Conservation (phyloP, 768 basidiomycete species). For the Mycena polygramma region DNA sequence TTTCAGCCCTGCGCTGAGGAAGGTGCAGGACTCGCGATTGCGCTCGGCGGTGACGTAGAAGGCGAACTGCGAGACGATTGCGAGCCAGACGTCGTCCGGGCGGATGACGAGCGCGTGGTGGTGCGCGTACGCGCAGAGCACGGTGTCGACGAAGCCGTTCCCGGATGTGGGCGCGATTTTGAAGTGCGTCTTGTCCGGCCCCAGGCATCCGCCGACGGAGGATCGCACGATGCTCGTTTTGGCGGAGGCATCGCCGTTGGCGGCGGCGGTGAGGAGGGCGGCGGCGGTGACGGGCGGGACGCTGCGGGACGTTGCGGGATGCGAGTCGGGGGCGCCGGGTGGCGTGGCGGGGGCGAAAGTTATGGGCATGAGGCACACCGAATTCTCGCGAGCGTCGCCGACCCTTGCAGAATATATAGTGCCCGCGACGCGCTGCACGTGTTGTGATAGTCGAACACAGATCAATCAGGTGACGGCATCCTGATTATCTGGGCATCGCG, state of each 20-base stretch:
- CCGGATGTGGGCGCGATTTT: slow-evolving; percentile 24
- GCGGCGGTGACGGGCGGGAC: slow-evolving; percentile 27
- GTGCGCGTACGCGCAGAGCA: slow-evolving; percentile 29
- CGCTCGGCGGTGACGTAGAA: slow-evolving; percentile 26
- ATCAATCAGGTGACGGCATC: slow-evolving; percentile 1
- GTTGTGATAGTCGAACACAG: slow-evolving; percentile 29
- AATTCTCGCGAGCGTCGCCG: background rate
- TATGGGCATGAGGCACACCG: slow-evolving; percentile 26
- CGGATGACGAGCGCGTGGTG: slow-evolving; percentile 32
- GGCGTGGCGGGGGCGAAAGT: slow-evolving; percentile 26
- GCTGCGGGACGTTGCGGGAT: slow-evolving; percentile 26
- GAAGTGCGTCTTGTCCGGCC: slow-evolving; percentile 28
- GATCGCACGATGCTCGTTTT: slow-evolving; percentile 19
- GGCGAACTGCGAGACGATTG: slow-evolving; percentile 30
- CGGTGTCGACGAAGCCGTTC: slow-evolving; percentile 31
- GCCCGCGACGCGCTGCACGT: slow-evolving; percentile 28
- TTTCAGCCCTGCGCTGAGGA: slow-evolving; percentile 21
- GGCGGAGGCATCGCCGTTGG: slow-evolving; percentile 10
- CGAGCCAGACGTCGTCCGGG: slow-evolving; percentile 32
- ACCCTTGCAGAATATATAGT: slow-evolving; percentile 14
- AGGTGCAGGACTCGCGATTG: slow-evolving; percentile 13
- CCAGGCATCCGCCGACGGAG: slow-evolving; percentile 24
- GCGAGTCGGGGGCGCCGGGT: slow-evolving; percentile 17
- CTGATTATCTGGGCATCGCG: too few relatives aligned
- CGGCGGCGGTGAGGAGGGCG: slow-evolving; percentile 23